Conservation (phyloP, 371 early-diverging fungal genomes). For the Blakeslea trispora region DNA sequence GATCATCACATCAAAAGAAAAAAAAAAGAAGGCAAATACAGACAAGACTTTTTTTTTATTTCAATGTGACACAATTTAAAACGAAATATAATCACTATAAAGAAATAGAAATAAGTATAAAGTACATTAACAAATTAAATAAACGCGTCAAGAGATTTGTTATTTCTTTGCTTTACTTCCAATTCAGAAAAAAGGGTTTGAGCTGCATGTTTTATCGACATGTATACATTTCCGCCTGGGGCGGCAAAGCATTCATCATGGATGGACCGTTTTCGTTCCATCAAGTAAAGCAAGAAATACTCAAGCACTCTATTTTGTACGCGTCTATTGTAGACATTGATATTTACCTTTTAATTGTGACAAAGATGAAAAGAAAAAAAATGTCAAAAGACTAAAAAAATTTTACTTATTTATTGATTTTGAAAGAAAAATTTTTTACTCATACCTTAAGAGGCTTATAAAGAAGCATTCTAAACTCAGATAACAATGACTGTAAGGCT, state of each 20-base stretch:
- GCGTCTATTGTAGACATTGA: not conserved
- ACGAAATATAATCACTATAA: not conserved
- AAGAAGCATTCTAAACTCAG: no score
- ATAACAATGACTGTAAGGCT: no score
- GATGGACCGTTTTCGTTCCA: not conserved
- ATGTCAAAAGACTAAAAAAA: not conserved
- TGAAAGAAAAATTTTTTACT: not conserved
- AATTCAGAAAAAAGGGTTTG: constrained; percentile 29
- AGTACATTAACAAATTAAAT: not conserved
- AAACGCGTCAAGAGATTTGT: not conserved
- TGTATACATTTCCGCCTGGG: constrained; percentile 42
- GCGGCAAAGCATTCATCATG: constrained; percentile 51
- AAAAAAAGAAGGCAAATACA: not conserved
- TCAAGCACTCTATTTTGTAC: not conserved
- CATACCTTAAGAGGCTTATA: no score
- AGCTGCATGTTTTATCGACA: constrained; percentile 45
- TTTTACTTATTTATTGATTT: not conserved
- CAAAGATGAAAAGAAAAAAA: not conserved
- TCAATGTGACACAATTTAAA: not conserved
- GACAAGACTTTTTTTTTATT: not conserved
- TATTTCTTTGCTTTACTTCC: constrained; percentile 2
- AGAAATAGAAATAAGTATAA: constrained; percentile 3
- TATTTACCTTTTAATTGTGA: not conserved
- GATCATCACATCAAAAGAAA: not conserved
- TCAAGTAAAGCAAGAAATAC: not conserved